Conservation (phyloP, 2,329 filamentous ascomycete genomes). For the Cladobotryum mycophilum region DNA sequence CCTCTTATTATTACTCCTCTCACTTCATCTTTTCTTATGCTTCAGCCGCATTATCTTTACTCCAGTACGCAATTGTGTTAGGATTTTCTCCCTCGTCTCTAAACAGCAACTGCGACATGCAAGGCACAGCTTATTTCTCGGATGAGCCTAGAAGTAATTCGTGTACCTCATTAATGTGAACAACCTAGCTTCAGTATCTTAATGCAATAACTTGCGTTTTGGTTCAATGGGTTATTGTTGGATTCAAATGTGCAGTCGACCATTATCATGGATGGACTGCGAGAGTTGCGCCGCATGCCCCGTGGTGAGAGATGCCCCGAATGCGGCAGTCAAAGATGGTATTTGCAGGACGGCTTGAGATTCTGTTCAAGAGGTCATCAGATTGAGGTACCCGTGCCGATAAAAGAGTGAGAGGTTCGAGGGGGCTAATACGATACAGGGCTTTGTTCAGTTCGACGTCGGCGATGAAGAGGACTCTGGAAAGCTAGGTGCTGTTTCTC, state of each 20-base stretch:
- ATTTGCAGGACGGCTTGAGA: constrained; percentile 66
- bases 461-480: constrained; percentile 68
- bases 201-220: too few relatives aligned
- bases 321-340: constrained; percentile 67
- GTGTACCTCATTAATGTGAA: too few relatives aligned
- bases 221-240: too few relatives aligned
- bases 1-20: too few relatives aligned
- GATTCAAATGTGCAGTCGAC: constrained; percentile 20
- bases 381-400: constrained; percentile 53
- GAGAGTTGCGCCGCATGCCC: constrained; percentile 45
- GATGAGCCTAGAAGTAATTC: too few relatives aligned
- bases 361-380: constrained; percentile 79
- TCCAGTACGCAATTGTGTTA: too few relatives aligned
- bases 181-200: too few relatives aligned
- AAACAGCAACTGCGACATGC: too few relatives aligned
- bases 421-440: constrained; percentile 25
- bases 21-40: too few relatives aligned
- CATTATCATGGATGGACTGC: constrained; percentile 32
- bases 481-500: constrained; percentile 47
- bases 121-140: too few relatives aligned
- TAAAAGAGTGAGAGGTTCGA: not conserved
- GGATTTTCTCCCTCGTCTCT: too few relatives aligned
- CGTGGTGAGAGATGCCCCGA: constrained; percentile 49
- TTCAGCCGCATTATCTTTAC: too few relatives aligned
- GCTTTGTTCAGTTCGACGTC: constrained; percentile 49